phyloP scores from a whole-genome alignment of 2,329 filamentous ascomycete species.

The Cordyceps cicadae region DNA sequence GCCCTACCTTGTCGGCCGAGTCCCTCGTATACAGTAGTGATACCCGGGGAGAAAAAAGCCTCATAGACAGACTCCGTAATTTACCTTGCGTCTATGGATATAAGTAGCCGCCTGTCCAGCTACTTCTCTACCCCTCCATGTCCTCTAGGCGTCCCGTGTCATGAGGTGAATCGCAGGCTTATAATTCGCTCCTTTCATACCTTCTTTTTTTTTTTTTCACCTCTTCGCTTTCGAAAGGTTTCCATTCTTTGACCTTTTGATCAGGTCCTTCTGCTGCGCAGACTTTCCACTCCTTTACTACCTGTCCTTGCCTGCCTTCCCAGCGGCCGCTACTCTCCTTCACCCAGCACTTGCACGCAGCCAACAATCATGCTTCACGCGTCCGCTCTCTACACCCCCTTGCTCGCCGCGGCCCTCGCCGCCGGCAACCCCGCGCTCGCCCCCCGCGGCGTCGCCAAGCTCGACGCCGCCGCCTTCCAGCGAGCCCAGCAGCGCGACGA shows the following conservation, averaged over 20 bases:
- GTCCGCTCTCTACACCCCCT: background rate
- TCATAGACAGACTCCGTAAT: background rate
- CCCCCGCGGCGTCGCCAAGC: conserved; percentile 30
- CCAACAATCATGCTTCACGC: conserved; percentile 17
- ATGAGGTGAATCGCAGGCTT: background rate
- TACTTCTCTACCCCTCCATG: background rate
- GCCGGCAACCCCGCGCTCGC: conserved; percentile 19
- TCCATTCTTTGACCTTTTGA: conserved; percentile 13
- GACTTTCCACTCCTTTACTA: conserved; percentile 24
- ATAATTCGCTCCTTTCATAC: conserved; percentile 10
- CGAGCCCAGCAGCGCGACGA: conserved; percentile 38
- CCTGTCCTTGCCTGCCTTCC: background rate
- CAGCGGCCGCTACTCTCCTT: background rate
- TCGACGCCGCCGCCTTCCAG: conserved; percentile 31
- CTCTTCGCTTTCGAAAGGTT: conserved; percentile 11
- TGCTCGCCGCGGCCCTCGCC: conserved; percentile 19
- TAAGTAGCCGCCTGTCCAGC: background rate
- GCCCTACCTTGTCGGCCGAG: background rate
- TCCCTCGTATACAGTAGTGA: background rate
- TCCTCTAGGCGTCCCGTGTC: conserved; percentile 9
- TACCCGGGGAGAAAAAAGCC: no score
- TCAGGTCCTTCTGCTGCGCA: conserved; percentile 24
- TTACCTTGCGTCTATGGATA: background rate
- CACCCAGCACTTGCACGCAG: background rate
- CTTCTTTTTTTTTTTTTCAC: conserved; percentile 11